Percentiles rank a stretch among this genome's conserved stretches.
Evolutionary conservation across 768 basidiomycete genomes (phyloP).

Genomic region (Suillus tomentosus): DNA sequence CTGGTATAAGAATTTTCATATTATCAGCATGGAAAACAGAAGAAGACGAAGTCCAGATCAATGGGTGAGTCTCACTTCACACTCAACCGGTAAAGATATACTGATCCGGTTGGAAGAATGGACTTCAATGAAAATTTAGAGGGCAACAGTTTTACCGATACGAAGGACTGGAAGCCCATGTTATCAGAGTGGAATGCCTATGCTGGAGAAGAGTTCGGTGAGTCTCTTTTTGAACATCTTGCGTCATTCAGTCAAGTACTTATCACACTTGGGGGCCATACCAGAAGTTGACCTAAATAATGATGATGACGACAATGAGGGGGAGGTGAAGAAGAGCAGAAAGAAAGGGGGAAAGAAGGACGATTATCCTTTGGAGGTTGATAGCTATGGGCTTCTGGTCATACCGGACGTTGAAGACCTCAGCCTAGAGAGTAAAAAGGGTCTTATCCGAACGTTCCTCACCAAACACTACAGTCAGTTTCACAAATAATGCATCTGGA

Average conservation of each 20-base stretch:
- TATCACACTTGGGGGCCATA: not conserved
- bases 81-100: not conserved
- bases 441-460: not conserved
- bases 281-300: not conserved
- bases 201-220: not conserved
- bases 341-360: not conserved
- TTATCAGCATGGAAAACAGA: not conserved
- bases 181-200: constrained; percentile 6
- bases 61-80: not conserved
- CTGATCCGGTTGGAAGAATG: not conserved
- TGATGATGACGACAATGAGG: not conserved
- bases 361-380: not conserved
- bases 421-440: not conserved
- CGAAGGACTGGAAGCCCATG: constrained; percentile 1
- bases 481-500: not conserved
- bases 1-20: constrained; percentile 5
- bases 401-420: not conserved
- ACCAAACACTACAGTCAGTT: constrained; percentile 5
- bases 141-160: constrained; percentile 1
- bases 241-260: not conserved
- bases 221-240: not conserved
- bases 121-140: constrained; percentile 5
- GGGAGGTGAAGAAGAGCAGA: not conserved
- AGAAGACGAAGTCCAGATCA: not conserved
- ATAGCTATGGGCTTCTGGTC: constrained; percentile 3